These are phyloP conservation scores for Podaxis mareebaensis DNA, from an alignment of 768 basidiomycete genomes.

Conservation along the genomic window DNA sequence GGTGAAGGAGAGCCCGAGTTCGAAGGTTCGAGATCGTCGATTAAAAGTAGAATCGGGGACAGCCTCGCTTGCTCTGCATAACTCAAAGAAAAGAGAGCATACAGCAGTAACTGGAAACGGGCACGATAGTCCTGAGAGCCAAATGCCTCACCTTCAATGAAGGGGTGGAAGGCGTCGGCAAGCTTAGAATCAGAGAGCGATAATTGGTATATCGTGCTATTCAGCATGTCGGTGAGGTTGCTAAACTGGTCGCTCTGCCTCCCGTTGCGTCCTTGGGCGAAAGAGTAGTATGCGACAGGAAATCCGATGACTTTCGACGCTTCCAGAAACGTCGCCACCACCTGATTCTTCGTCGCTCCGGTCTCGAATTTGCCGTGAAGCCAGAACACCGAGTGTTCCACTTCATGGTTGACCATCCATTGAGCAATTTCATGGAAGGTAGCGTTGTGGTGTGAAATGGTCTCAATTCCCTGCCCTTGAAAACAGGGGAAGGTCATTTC, in stretches of 20 bases:
- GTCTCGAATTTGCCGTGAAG: not conserved
- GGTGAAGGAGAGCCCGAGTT: not conserved
- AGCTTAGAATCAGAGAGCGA: not conserved
- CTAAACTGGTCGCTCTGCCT: not conserved
- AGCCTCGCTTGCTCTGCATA: not conserved
- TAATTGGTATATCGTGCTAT: constrained; percentile 4
- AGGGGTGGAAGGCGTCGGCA: not conserved
- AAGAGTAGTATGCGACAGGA: constrained; percentile 10
- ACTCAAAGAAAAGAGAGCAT: not conserved
- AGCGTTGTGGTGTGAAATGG: not conserved
- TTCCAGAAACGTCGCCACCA: constrained; percentile 2
- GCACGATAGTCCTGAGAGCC: not conserved
- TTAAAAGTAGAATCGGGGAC: not conserved
- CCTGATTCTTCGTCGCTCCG: not conserved
- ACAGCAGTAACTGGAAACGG: constrained; percentile 4
- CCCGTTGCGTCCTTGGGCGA: not conserved
- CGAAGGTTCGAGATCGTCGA: constrained; percentile 9
- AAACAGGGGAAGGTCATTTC: not conserved
- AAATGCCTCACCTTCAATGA: not conserved
- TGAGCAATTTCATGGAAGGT: constrained; percentile 6
- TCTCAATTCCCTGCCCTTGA: not conserved
- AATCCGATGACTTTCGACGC: not conserved
- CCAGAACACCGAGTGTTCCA: constrained; percentile 7
- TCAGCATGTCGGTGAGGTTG: not conserved
- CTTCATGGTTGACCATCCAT: constrained; percentile 7